Conservation (phyloP, 306 rosid species). For the Cicer yamashitae region DNA sequence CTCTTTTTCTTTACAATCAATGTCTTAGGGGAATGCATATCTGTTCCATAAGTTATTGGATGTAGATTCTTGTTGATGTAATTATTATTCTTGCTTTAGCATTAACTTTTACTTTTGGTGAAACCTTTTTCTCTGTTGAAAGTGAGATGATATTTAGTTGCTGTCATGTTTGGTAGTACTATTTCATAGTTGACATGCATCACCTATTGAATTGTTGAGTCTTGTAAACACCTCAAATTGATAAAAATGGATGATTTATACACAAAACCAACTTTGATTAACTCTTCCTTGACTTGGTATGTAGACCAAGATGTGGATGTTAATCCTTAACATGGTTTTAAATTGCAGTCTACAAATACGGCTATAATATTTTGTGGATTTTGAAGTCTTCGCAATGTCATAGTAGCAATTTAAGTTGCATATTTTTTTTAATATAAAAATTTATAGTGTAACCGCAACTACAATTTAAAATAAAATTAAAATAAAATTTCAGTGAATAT, state of each 20-base stretch:
- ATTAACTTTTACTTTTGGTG: constrained; percentile 54
- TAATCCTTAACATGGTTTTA: background rate
- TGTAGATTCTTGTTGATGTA: constrained; percentile 59
- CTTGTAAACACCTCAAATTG: constrained; percentile 45
- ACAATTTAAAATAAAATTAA: background rate
- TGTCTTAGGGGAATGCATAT: constrained; percentile 42
- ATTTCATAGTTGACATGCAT: constrained; percentile 45
- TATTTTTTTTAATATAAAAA: no score
- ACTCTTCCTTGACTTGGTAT: constrained; percentile 5
- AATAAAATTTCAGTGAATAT: background rate
- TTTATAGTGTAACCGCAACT: no score
- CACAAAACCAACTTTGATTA: constrained; percentile 24
- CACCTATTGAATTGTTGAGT: constrained; percentile 26
- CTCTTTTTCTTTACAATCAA: constrained; percentile 25
- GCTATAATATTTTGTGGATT: no score
- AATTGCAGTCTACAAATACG: no score
- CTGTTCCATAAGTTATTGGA: constrained; percentile 49
- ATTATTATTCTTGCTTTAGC: constrained; percentile 55
- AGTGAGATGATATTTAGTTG: constrained; percentile 41
- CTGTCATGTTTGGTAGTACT: constrained; percentile 46
- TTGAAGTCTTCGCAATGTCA: no score
- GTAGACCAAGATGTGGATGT: constrained; percentile 10
- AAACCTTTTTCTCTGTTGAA: constrained; percentile 46
- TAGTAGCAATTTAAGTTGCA: no score
- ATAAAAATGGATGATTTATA: constrained; percentile 34